Percentiles rank a stretch among this genome's conserved stretches.
These are phyloP conservation scores for Brasilioporus rufonigricans DNA, from an alignment of 768 basidiomycete species.

Conservation along the genomic window DNA sequence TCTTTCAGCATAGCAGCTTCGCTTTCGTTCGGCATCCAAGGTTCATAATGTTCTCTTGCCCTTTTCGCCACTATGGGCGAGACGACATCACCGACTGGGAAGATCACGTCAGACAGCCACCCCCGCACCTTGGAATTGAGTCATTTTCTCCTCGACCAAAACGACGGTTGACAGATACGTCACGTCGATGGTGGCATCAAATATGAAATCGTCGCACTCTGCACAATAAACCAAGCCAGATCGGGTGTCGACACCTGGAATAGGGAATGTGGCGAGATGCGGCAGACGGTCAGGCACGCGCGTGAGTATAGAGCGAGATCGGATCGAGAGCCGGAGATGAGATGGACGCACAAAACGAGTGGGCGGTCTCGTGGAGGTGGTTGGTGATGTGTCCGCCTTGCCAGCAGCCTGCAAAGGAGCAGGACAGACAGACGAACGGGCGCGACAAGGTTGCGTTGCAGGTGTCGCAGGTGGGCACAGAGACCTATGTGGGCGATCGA, in stretches of 20 bases:
- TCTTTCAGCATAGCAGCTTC: slow-evolving; percentile 48
- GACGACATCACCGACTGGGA: neutral
- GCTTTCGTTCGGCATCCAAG: slow-evolving; percentile 46
- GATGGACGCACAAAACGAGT: slow-evolving; percentile 60
- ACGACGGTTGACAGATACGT: slow-evolving; percentile 45
- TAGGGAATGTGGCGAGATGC: neutral
- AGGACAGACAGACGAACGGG: slow-evolving; percentile 74
- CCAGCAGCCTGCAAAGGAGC: slow-evolving; percentile 73
- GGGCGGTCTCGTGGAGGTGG: slow-evolving; percentile 58
- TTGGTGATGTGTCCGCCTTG: slow-evolving; percentile 48
- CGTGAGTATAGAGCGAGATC: neutral
- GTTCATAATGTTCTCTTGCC: slow-evolving; percentile 45
- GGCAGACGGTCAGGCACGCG: neutral
- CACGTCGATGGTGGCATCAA: slow-evolving; percentile 51
- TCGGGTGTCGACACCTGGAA: slow-evolving; percentile 67
- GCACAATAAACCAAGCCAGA: slow-evolving; percentile 75
- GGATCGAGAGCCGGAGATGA: neutral
- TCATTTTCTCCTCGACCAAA: slow-evolving; percentile 57
- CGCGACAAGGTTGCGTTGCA: slow-evolving; percentile 57
- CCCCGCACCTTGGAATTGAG: slow-evolving; percentile 47
- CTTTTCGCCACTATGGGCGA: slow-evolving; percentile 35
- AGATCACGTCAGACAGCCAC: neutral
- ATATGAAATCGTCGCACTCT: slow-evolving; percentile 74
- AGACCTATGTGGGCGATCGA: slow-evolving; percentile 33
- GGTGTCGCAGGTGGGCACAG: slow-evolving; percentile 61